Evolutionary conservation across 2,329 filamentous ascomycete genomes (phyloP), one percentile per base, ranked within the genome.

Genomic region (Cladosporium halotolerans): DNA sequence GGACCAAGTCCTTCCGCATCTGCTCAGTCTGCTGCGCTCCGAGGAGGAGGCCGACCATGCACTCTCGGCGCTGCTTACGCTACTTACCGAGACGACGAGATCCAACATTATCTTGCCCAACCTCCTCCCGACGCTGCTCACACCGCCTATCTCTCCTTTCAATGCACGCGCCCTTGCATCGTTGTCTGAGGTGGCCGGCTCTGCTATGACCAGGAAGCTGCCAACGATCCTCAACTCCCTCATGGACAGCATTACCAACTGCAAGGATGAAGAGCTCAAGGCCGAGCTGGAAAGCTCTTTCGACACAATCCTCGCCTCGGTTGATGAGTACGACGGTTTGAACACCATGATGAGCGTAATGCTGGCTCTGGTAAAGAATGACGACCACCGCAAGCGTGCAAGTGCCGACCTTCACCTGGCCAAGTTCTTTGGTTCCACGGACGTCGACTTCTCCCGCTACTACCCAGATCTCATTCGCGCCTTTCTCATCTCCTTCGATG

Each of bases 61-160:
- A 9, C 78, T 99, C 16, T 88, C 90, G 48, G 95, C 93, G 40
- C 83, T 99, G 41, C 81, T 99, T 58, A 99, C 93, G 0, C 80
- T 99, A 18, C 84, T 99, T 58, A 97, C 92, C 0, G 93, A 99
- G 70, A 85, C 89, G 13, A 93, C 89, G 7, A 82, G 93, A 58
- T 95, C 92, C 18, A 99, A 96, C 70, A 91, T 96, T 62, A 99
- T 99, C 63, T 76, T 99, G 54, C 95, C 93, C 16, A 96, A 95
- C 70, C 84, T 99, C 53, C 89, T 99, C 56, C 93, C 95, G 0
- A 97, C 91, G 2, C 80, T 99, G 32, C 88, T 95, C 55, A 86
- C 88, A 8, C 85, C 89, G 51, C 93, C 93, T 1, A 96, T 99
- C 62, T 88, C 90, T 28, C 82, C 86, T 1, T 99, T 99, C 79